phyloP scores from a whole-genome alignment of 345 rosid genomes.

The Crucihimalaya himalaica region DNA sequence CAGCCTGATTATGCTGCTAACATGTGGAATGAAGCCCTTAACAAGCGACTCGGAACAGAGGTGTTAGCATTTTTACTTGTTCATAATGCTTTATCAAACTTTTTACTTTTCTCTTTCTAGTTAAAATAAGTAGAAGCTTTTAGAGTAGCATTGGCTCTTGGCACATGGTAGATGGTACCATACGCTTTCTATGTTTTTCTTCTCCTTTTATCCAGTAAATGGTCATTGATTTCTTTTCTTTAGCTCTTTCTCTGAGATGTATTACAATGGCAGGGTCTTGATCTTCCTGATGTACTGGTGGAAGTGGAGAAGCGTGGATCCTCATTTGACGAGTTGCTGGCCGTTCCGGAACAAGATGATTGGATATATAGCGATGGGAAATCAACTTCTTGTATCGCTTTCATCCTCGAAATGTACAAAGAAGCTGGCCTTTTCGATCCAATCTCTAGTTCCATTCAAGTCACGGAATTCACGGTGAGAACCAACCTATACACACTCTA shows the following conservation, averaged over 20 bases:
- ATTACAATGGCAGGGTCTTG: conserved; percentile 60
- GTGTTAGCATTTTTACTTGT: conserved; percentile 42
- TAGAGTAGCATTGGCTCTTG: background rate
- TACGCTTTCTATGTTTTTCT: background rate
- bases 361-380: conserved; percentile 94
- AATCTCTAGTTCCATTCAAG: conserved; percentile 66
- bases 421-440: conserved; percentile 91
- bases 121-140: conserved; percentile 11
- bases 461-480: conserved; percentile 94
- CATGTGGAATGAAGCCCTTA: conserved; percentile 94
- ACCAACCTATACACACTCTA: conserved; percentile 12
- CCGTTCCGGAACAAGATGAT: conserved; percentile 96
- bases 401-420: conserved; percentile 92
- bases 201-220: background rate
- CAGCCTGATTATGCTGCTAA: conserved; percentile 95
- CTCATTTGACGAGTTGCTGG: conserved; percentile 78
- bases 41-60: conserved; percentile 90
- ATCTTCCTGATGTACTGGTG: conserved; percentile 77
- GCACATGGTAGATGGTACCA: background rate
- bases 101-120: background rate
- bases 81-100: background rate
- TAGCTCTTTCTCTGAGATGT: conserved; percentile 18
- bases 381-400: conserved; percentile 92
- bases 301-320: conserved; percentile 87
- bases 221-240: background rate